Base-by-base conservation (phyloP, 805 yeast genomes). In the Kluyveromyces aestuarii region DNA sequence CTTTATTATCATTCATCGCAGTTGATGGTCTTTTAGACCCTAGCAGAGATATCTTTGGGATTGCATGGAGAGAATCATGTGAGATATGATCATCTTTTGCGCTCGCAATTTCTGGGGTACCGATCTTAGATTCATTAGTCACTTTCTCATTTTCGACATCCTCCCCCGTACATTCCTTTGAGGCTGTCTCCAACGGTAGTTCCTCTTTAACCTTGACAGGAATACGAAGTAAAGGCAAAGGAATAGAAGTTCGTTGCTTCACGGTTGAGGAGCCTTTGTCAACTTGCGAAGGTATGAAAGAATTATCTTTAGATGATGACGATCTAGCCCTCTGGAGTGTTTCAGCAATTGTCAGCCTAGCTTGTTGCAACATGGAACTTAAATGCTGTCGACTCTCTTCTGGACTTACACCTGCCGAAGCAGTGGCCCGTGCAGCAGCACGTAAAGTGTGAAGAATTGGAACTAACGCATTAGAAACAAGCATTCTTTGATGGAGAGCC, bases 401-500 rank as follows among this genome's bases (percentile, higher is more conserved):
- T 2, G 63, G 59, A 8, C 66, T 55, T 2, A 62, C 63, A n/a
- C 68, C 69, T 21, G 62, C 59, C 2, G 64, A 64, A 5, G 62
- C 61, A 39, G 60, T 62, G 1, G 61, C 59, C 45, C 55, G 62
- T 4, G 69, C 68, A 6, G 69, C 69, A 10, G 64, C 59, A 41
- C 64, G 62, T 30, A 65, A 48, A 6, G 68, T 63, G 11, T 60
- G 63, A 13, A 64, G 58, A 8, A 65, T 58, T 3, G 68, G 66
- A 27, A 57, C 51, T 33, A 64, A 48, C 14, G 64, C 55, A 2
- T 56, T 54, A 2, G 67, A 64, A 27, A 64, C 48, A 21, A 62
- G 18, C 33, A 36, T 44, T 17, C 50, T 30, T 44, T 35, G 50
- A 35, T 47, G 42, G 6, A 52, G 33, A 9, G 55, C 51, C 33